Conservation (phyloP, 2,329 filamentous ascomycete species). For the Neofusicoccum sp. region DNA sequence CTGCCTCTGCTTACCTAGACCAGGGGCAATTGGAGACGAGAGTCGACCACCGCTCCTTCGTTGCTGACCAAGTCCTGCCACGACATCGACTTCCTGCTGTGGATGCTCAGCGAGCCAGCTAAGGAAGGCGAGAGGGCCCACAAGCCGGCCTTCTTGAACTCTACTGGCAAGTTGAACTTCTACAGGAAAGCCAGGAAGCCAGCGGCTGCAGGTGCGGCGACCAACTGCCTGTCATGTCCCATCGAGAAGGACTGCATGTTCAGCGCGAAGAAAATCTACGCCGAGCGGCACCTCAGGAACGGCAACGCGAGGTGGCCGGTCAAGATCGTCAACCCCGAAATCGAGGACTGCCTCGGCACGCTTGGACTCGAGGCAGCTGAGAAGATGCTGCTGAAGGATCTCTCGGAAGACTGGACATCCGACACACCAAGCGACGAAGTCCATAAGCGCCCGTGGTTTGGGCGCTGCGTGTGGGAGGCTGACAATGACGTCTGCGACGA, state of each 20-base stretch:
- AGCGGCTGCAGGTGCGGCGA: conserved; percentile 67
- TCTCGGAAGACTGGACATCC: conserved; percentile 57
- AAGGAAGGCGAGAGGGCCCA: conserved; percentile 45
- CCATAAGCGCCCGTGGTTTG: conserved; percentile 66
- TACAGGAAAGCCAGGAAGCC: conserved; percentile 79
- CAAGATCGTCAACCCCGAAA: conserved; percentile 85
- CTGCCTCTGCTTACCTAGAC: background rate
- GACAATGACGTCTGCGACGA: conserved; percentile 95
- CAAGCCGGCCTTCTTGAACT: conserved; percentile 72
- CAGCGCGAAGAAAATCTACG: conserved; percentile 80
- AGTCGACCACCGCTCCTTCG: conserved; percentile 72
- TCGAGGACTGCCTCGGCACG: conserved; percentile 67
- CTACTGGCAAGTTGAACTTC: conserved; percentile 72
- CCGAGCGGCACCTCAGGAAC: conserved; percentile 64
- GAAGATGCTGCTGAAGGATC: conserved; percentile 46
- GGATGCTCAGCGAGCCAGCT: conserved; percentile 60
- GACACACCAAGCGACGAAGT: conserved; percentile 53
- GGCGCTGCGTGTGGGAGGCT: conserved; percentile 89
- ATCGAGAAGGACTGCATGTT: conserved; percentile 76
- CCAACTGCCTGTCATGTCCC: conserved; percentile 82
- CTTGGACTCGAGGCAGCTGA: conserved; percentile 51
- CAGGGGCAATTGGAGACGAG: conserved; percentile 87
- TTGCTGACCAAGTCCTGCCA: conserved; percentile 95
- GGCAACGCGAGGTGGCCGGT: conserved; percentile 79
- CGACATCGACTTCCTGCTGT: conserved; percentile 89